Percentiles rank a stretch among this genome's conserved stretches.
These are phyloP conservation scores for Pluteus cervinus DNA, from an alignment of 768 basidiomycete genomes.

Conservation along the genomic window DNA sequence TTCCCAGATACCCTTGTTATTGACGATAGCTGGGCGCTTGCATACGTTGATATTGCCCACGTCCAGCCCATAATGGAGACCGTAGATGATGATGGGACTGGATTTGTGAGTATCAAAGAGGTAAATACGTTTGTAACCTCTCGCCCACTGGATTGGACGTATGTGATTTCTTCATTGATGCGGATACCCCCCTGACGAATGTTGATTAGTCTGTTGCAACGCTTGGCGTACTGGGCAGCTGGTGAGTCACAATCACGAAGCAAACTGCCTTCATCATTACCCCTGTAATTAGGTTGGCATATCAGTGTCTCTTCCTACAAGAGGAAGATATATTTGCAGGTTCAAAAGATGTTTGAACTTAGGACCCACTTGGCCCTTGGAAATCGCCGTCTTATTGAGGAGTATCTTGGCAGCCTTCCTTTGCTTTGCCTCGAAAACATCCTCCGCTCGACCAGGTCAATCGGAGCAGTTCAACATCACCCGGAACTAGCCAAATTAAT, in stretches of 20 bases:
- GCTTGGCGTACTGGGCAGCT: slow-evolving; percentile 35
- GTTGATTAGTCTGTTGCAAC: slow-evolving; percentile 22
- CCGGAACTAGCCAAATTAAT: slow-evolving; percentile 21
- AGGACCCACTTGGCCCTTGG: slow-evolving; percentile 23
- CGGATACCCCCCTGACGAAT: background rate
- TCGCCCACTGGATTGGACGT: slow-evolving; percentile 32
- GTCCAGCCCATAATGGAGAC: slow-evolving; percentile 35
- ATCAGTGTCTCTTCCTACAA: slow-evolving; percentile 28
- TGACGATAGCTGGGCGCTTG: slow-evolving; percentile 33
- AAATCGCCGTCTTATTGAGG: slow-evolving; percentile 25
- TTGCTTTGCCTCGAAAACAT: slow-evolving; percentile 29
- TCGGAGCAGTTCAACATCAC: slow-evolving; percentile 19
- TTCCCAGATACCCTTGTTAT: slow-evolving; percentile 1
- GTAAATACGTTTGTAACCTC: slow-evolving; percentile 30
- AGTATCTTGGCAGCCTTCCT: slow-evolving; percentile 24
- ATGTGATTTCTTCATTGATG: slow-evolving; percentile 3
- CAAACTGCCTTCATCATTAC: background rate
- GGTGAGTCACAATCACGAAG: slow-evolving; percentile 13
- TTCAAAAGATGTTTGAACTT: slow-evolving; percentile 24
- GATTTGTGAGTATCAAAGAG: slow-evolving; percentile 34
- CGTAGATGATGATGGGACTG: slow-evolving; percentile 36
- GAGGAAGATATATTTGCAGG: slow-evolving; percentile 24
- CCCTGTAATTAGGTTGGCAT: slow-evolving; percentile 29
- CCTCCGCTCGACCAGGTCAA: slow-evolving; percentile 24
- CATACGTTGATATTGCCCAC: slow-evolving; percentile 32